A percentile compares a stretch with the other conserved stretches of the same genome.
Evolutionary conservation across 176 grass and related monocot genomes (phyloP).

Genomic region (Alloteropsis semialata): DNA sequence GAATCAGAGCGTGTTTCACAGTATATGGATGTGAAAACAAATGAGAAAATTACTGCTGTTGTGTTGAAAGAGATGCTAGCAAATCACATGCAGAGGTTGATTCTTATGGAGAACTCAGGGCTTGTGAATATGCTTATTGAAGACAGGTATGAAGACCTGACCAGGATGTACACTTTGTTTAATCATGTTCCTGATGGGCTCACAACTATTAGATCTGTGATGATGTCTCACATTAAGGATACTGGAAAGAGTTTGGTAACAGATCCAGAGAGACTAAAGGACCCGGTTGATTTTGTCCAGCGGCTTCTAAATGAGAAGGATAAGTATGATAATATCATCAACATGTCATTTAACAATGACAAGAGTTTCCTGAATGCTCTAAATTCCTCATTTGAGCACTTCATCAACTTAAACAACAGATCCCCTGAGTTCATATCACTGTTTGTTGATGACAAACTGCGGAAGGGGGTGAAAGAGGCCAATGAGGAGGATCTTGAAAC

Average conservation of each 20-base stretch:
- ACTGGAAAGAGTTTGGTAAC: slow-evolving; percentile 71
- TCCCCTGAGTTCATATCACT: slow-evolving; percentile 83
- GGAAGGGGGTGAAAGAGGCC: slow-evolving; percentile 72
- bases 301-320: slow-evolving; percentile 70
- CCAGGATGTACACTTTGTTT: slow-evolving; percentile 76
- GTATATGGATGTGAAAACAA: slow-evolving; percentile 62
- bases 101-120: slow-evolving; percentile 80
- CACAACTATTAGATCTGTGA: slow-evolving; percentile 57
- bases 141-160: slow-evolving; percentile 72
- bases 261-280: slow-evolving; percentile 80
- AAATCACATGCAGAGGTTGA: slow-evolving; percentile 76
- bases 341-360: slow-evolving; percentile 67
- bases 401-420: slow-evolving; percentile 85
- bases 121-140: slow-evolving; percentile 81
- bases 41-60: slow-evolving; percentile 64
- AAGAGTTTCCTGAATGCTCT: slow-evolving; percentile 80
- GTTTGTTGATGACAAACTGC: slow-evolving; percentile 83
- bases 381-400: slow-evolving; percentile 74
- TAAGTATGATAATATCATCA: slow-evolving; percentile 71
- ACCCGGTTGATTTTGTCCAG: slow-evolving; percentile 83
- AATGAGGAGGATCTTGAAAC: slow-evolving; percentile 79
- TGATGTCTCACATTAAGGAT: slow-evolving; percentile 68
- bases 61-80: slow-evolving; percentile 77
- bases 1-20: slow-evolving; percentile 69
- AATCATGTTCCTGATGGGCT: slow-evolving; percentile 55